Evolutionary conservation across 2,329 filamentous ascomycete genomes (phyloP).

Genomic region (Plectosphaerella plurivora): DNA sequence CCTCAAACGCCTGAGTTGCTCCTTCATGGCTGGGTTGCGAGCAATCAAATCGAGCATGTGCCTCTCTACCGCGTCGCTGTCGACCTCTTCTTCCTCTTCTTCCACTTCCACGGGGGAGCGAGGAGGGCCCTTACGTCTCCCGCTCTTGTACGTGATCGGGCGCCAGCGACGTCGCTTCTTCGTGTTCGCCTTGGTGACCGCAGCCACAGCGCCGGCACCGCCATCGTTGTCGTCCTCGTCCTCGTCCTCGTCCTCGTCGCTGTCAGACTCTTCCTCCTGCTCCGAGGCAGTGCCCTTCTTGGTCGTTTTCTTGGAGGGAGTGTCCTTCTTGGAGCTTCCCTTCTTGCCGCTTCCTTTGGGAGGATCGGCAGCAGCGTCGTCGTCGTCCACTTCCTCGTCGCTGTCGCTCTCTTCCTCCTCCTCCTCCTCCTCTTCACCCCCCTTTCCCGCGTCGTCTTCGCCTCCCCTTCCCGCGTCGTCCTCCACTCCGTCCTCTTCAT

Average conservation of each 20-base stretch:
- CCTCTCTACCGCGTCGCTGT: neutral
- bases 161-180: too few relatives aligned
- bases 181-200: too few relatives aligned
- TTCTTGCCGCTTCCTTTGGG: too few relatives aligned
- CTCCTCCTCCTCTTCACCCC: neutral
- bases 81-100: neutral
- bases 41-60: too few relatives aligned
- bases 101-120: neutral
- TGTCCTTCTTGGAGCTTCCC: too few relatives aligned
- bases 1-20: too few relatives aligned
- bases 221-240: neutral
- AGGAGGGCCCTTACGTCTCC: too few relatives aligned
- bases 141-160: too few relatives aligned
- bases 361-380: neutral
- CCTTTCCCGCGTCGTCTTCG: neutral
- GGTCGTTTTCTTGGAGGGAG: neutral
- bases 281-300: neutral
- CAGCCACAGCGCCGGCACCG: too few relatives aligned
- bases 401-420: neutral
- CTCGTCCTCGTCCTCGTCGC: neutral
- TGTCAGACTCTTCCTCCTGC: neutral
- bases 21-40: too few relatives aligned
- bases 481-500: neutral
- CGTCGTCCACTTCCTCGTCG: neutral
- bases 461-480: neutral